Evolutionary conservation across 257 asterid genomes (phyloP).

Genomic region (Nicotiana sylvestris): DNA sequence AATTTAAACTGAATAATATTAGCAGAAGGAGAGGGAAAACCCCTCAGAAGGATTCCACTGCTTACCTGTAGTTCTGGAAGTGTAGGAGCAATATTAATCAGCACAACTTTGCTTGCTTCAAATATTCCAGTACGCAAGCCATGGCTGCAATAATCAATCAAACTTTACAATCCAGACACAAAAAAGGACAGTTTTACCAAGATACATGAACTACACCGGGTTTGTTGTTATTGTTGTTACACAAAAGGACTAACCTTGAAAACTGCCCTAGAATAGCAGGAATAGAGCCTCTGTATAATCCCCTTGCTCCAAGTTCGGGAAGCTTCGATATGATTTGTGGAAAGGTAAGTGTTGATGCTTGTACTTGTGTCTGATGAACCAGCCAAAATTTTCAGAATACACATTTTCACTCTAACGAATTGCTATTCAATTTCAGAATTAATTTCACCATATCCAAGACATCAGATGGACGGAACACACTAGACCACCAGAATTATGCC

Average conservation of each 20-base stretch:
- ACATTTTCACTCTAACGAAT: neutral
- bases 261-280: slow-evolving; percentile 98
- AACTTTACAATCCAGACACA: slow-evolving; percentile 14
- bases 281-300: slow-evolving; percentile 86
- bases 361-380: slow-evolving; percentile 77
- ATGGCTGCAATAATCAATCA: slow-evolving; percentile 49
- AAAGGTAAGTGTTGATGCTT: slow-evolving; percentile 91
- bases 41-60: neutral
- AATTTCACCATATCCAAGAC: neutral
- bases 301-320: slow-evolving; percentile 80
- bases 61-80: slow-evolving; percentile 91
- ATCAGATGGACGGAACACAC: neutral
- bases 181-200: neutral
- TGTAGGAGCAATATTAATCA: slow-evolving; percentile 84
- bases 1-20: neutral
- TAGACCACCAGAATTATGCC: neutral
- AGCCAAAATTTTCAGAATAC: slow-evolving; percentile 17
- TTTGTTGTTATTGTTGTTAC: no score
- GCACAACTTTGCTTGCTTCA: slow-evolving; percentile 90
- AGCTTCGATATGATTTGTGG: slow-evolving; percentile 81
- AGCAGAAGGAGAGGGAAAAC: neutral
- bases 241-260: slow-evolving; percentile 54
- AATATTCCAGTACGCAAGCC: slow-evolving; percentile 95
- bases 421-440: neutral
- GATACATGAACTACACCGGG: neutral